These are phyloP conservation scores for Dimargaris cristalligena DNA, from an alignment of 192 early-diverging fungal genomes.

Conservation along the genomic window DNA sequence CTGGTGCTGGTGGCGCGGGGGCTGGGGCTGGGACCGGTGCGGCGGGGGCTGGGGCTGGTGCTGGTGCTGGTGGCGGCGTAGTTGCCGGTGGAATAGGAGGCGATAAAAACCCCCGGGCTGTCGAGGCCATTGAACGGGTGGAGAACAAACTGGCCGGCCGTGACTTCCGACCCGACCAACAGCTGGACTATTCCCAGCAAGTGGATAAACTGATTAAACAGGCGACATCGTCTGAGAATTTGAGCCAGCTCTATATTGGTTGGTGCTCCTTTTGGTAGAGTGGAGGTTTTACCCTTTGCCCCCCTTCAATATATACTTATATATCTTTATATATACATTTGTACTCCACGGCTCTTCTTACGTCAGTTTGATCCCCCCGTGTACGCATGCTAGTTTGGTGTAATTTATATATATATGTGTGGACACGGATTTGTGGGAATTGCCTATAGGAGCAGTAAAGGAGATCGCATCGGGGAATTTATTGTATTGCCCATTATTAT, in stretches of 20 bases:
- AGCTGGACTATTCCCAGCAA: constrained; percentile 66
- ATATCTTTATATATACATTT: too few species aligned
- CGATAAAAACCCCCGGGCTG: constrained; percentile 47
- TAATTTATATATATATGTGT: too few species aligned
- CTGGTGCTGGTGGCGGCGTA: neutral
- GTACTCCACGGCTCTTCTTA: too few species aligned
- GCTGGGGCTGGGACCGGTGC: constrained; percentile 14
- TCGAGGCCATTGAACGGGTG: constrained; percentile 74
- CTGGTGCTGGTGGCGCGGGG: neutral
- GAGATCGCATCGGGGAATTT: too few species aligned
- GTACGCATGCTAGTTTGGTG: too few species aligned
- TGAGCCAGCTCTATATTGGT: constrained; percentile 60
- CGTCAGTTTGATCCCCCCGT: too few species aligned
- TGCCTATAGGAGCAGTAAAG: too few species aligned
- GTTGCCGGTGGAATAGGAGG: too few species aligned
- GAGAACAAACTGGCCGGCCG: constrained; percentile 86
- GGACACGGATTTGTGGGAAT: too few species aligned
- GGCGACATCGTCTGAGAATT: constrained; percentile 77
- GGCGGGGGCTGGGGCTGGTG: constrained; percentile 9
- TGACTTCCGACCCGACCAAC: constrained; percentile 71
- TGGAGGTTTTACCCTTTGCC: too few species aligned
- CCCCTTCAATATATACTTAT: too few species aligned
- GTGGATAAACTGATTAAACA: constrained; percentile 79
- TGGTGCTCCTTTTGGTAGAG: constrained; percentile 36
- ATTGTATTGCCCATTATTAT: too few species aligned